Evolutionary conservation across 441 rosid species (phyloP).

Genomic region (Flueggea neowawraea): DNA sequence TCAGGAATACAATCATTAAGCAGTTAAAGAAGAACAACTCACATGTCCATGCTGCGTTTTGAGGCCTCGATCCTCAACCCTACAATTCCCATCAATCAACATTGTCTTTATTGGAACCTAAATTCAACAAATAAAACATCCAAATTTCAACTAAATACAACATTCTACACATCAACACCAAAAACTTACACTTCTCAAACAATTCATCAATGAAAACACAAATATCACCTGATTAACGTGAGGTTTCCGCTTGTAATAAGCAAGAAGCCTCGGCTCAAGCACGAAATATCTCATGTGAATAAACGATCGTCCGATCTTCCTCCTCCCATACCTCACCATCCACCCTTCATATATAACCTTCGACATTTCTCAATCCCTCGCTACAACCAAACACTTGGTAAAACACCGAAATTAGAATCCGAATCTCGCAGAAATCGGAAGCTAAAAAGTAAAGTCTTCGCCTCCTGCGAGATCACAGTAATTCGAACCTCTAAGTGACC

Average conservation of each 20-base stretch:
- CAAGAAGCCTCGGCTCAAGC: constrained; percentile 84
- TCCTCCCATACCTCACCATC: constrained; percentile 98
- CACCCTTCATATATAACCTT: constrained; percentile 95
- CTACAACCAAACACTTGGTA: too few relatives aligned
- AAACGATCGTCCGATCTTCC: constrained; percentile 95
- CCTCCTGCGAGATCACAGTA: constrained; percentile 38
- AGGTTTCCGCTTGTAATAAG: constrained; percentile 97
- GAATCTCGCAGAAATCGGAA: constrained; percentile 26
- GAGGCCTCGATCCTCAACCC: constrained; percentile 99
- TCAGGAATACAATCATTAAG: background rate
- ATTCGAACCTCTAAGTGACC: constrained; percentile 18
- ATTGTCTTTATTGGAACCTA: constrained; percentile 97
- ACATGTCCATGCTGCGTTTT: constrained; percentile 99
- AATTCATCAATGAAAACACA: background rate
- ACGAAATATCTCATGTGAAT: constrained; percentile 98
- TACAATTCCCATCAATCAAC: constrained; percentile 93
- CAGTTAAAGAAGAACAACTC: constrained; percentile 23
- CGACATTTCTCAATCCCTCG: constrained; percentile 39
- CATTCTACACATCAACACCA: background rate
- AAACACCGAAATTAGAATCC: too few relatives aligned
- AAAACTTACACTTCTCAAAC: background rate
- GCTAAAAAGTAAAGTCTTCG: constrained; percentile 21
- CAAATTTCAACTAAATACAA: background rate
- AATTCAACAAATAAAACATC: constrained; percentile 2
- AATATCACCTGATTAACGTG: constrained; percentile 74